Evolutionary conservation across 192 early-diverging fungal genomes (phyloP), one percentile per base, ranked within the genome.

Genomic region (Coemansia umbellata): DNA sequence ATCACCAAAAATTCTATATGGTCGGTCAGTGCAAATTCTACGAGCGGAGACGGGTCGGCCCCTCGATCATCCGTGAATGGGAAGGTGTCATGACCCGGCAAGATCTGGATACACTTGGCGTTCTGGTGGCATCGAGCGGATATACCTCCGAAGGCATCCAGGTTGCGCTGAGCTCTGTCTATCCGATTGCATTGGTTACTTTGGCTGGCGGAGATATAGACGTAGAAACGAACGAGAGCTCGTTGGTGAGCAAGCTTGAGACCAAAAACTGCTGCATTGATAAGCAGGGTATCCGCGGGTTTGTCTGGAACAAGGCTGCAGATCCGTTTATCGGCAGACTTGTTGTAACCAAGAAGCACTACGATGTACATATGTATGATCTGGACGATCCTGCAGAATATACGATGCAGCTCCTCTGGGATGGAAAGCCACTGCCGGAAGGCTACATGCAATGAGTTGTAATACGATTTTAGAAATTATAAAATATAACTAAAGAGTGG

Each of bases 31-130:
- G 70, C 63, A 74, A 74, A 52, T 45, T 63, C 43, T 74, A 74
- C 30, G 70, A 66, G 59, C 63, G 60, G 50, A 74, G 66, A 36
- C 56, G 54, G 50, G 58, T 74, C 42, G 70, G 70, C 0, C 70
- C 70, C 1, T 57, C 70, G 15, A 42, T 74, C 8, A 58, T 74
- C 32, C 70, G 70, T 26, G 70, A 74, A 36, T 74, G 70, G 70
- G 70, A 74, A 23, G 70, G 70, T 31, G 70, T 74, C 11, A 74
- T 74, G 70, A 58, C 70, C 14, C 49, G 70, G 8, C 70, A 74
- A 22, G 63, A 66, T 8, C n/a, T 47, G 8, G 63, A 66, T 21
- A 64, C 69, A 1, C 31, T 74, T 14, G 70, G 70, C 36, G 19
- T 66, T 3, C 50, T 74, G 5, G 57, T 49, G 11, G 60, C 70